Evolutionary conservation across 441 rosid species (phyloP), one percentile per base, ranked within the genome.

Genomic region (Gossypium aridum): DNA sequence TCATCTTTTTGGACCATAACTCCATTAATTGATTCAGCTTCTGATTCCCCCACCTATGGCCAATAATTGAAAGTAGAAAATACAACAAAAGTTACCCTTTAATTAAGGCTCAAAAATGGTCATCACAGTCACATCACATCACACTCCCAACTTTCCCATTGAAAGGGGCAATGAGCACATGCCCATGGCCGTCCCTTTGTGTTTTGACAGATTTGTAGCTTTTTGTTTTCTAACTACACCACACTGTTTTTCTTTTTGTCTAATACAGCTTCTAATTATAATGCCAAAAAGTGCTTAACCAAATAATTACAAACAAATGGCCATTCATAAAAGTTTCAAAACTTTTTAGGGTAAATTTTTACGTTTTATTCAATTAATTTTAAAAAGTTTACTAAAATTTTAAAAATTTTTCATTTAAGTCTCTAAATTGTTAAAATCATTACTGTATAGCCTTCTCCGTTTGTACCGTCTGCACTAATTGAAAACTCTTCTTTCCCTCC

Each of bases 21-120:
- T 88, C 89, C 64, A 88, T 83, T 78, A 86, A 76, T 68, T 79
- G 86, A 74, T 91, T 92, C 72, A 34, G 39, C 39, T 34, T 5
- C 39, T 34, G 39, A 34, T 34, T 34, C 8, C 39, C 37, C 39
- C 39, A 9, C 53, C 16, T 8, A 64, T 34, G 51, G 13, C 51
- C 69, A 34, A 64, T 64, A 64, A 64, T 64, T 34, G 12, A 37
- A 64, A 17, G 25, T 14, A 64, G 1, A 37, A 62, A 14, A 28
- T 63, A 63, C 23, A 66, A 43, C 31, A 66, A 45, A 22, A 66
- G 19, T 34, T 45, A 45, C 12, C 43, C 59, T 25, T 25, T 25
- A n/a, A 49, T 68, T 25, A 14, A 64, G 49, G 69, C 39, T 17
- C 7, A 17, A 37, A 64, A 66, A 66, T 47, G 20, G 57, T 67